Base-by-base conservation (phyloP, 768 basidiomycete species). In the Russula sp. region DNA sequence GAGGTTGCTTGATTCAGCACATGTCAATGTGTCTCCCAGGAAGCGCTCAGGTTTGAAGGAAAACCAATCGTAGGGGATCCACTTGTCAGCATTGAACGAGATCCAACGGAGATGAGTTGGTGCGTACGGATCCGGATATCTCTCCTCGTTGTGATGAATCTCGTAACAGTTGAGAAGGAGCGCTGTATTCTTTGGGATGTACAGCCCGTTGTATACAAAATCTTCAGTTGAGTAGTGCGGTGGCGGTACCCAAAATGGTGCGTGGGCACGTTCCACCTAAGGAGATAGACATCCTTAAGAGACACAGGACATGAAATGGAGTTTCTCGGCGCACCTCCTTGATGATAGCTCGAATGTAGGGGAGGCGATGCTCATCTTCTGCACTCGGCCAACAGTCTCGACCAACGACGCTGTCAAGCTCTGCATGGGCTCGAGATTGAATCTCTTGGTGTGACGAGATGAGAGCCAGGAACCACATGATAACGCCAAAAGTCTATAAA, bases 1-100 rank as follows among this genome's bases (percentile, higher is more conserved):
- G 26, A 57, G 56, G 46, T 80, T 79, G 18, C 79, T 78, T 5
- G 80, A 81, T 59, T 81, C 80, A 4, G 77, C 76, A n/a, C 75
- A 76, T 22, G 73, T 71, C 6, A 73, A 73, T 0, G 67, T 63
- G 63, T 82, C 79, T n/a, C 73, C 70, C 44, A 81, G 64, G 68
- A 77, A 82, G 2, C 81, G 75, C 20, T 82, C 78, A 26, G 81
- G 80, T 73, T 80, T 73, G 69, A 74, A 75, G 0, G 66, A 57
- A 56, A 66, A 71, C 3, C 71, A 73, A 51, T 52, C 22, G 52
- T 56, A 16, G 22, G 8, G 18, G 36, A n/a, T n/a, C n/a, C n/a
- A n/a, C n/a, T n/a, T 36, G 18, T 57, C 52, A 38, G 18, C n/a
- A 11, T 34, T 9, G 28, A 14, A 54, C 18, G 26, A 44, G 18